These are phyloP conservation scores for Cladosporium colombiae DNA, from an alignment of 2,329 filamentous ascomycete species.

Conservation along the genomic window DNA sequence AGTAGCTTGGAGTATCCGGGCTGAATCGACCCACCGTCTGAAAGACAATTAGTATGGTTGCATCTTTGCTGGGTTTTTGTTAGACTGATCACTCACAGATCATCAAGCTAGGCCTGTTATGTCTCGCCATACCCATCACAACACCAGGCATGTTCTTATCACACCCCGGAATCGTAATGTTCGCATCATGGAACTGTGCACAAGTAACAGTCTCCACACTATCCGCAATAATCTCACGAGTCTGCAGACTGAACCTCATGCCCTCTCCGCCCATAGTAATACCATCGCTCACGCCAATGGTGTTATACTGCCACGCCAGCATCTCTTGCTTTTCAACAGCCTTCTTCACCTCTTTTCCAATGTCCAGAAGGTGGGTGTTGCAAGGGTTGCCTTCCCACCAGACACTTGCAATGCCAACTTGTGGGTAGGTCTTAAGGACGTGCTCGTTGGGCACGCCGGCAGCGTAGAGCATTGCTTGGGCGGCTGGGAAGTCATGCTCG, in stretches of 20 bases:
- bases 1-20: constrained; percentile 80
- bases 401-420: constrained; percentile 86
- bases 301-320: constrained; percentile 94
- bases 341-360: constrained; percentile 84
- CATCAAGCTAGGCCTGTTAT: constrained; percentile 92
- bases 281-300: constrained; percentile 80
- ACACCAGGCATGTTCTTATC: constrained; percentile 98
- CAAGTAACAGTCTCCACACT: constrained; percentile 91
- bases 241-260: constrained; percentile 91
- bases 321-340: constrained; percentile 79
- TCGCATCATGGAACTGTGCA: constrained; percentile 89
- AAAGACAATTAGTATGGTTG: neutral
- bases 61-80: too few relatives aligned
- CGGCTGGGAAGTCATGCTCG: constrained; percentile 86
- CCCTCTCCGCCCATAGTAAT: constrained; percentile 96
- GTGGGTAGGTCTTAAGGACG: constrained; percentile 85
- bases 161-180: constrained; percentile 88
- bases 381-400: constrained; percentile 99
- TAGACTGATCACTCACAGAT: constrained; percentile 62
- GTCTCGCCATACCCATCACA: constrained; percentile 79
- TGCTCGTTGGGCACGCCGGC: constrained; percentile 82
- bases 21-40: constrained; percentile 79
- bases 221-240: constrained; percentile 89
- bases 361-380: constrained; percentile 76
- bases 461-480: constrained; percentile 94